Evolutionary conservation across 73 alveolate genomes (phyloP).

Genomic region (Blepharisma stoltei): DNA sequence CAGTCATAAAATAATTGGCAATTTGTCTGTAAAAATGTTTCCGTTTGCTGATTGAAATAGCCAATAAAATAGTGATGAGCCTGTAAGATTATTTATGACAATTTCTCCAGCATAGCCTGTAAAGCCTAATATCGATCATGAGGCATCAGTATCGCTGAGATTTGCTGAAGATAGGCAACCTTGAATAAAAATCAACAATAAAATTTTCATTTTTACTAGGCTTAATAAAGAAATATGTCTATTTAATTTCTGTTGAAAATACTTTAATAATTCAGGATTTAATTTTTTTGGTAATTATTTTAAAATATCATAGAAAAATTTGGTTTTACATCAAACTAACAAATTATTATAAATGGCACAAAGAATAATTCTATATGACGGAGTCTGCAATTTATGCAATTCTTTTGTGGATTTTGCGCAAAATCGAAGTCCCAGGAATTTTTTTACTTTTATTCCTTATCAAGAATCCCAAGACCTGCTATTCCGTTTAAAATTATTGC

Average conservation of each 20-base stretch:
- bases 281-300: too few species aligned
- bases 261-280: too few species aligned
- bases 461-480: not conserved
- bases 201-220: too few species aligned
- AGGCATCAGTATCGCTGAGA: not conserved
- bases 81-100: not conserved
- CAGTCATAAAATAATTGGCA: constrained; percentile 55
- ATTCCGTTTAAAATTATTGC: too few species aligned
- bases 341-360: too few species aligned
- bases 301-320: too few species aligned
- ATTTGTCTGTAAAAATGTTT: not conserved
- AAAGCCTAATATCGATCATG: not conserved
- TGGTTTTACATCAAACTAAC: too few species aligned
- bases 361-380: too few species aligned
- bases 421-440: not conserved
- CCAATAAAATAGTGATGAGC: constrained; percentile 29
- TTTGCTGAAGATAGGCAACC: too few species aligned
- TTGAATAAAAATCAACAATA: too few species aligned
- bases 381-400: not conserved
- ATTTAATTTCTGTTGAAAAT: too few species aligned
- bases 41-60: not conserved
- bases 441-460: not conserved
- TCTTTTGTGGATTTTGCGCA: not conserved
- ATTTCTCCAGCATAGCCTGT: constrained; percentile 5
- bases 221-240: too few species aligned